phyloP scores from a whole-genome alignment of 192 early-diverging fungal species.

The Mycoemilia scoparia region DNA sequence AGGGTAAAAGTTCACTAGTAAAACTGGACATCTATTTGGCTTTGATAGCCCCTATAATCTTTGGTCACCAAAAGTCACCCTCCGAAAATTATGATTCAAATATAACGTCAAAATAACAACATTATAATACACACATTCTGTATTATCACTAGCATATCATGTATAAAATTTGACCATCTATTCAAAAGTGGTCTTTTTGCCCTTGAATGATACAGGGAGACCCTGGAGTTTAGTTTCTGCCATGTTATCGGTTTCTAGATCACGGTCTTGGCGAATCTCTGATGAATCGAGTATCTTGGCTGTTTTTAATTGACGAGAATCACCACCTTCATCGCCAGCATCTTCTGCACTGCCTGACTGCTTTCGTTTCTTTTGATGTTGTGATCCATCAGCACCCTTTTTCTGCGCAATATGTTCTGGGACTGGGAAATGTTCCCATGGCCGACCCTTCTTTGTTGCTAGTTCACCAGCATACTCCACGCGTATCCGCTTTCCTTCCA shows the following conservation, averaged over 20 bases:
- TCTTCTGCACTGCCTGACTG: constrained; percentile 6
- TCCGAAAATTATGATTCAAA: too few relatives aligned
- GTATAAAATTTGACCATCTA: too few relatives aligned
- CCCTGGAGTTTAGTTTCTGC: constrained; percentile 27
- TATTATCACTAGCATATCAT: too few relatives aligned
- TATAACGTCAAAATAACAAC: too few relatives aligned
- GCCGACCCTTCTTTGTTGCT: constrained; percentile 43
- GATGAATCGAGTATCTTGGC: constrained; percentile 1
- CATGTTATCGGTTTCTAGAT: constrained; percentile 22
- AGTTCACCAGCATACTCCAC: constrained; percentile 51
- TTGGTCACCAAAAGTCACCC: too few relatives aligned
- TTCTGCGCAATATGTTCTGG: constrained; percentile 2
- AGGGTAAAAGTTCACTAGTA: too few relatives aligned
- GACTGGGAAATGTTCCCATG: constrained; percentile 34
- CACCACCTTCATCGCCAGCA: constrained; percentile 11
- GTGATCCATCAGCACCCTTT: background rate
- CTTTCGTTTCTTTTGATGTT: constrained; percentile 4
- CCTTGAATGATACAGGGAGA: constrained; percentile 38
- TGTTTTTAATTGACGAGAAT: constrained; percentile 6
- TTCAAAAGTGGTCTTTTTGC: constrained; percentile 51
- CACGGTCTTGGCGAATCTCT: constrained; percentile 6
- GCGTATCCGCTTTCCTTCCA: constrained; percentile 36
- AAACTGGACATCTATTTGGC: too few relatives aligned
- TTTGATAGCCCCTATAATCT: too few relatives aligned
- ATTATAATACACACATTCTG: too few relatives aligned